These are phyloP conservation scores for Leccinum pellstonianum DNA, from an alignment of 768 basidiomycete species.

Conservation along the genomic window DNA sequence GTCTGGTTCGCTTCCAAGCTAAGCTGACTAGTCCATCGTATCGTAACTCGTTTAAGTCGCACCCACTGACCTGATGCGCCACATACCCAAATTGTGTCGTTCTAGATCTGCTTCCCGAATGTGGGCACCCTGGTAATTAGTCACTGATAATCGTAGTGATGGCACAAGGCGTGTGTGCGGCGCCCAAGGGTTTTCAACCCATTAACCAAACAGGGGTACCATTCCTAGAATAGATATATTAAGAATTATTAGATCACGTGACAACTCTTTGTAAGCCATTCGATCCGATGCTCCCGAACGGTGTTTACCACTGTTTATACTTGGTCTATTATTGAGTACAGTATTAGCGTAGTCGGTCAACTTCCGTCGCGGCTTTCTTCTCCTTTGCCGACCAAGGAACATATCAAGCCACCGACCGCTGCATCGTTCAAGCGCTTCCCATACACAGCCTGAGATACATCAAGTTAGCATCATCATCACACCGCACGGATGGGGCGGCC, in stretches of 20 bases:
- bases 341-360: background rate
- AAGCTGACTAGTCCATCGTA: background rate
- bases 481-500: slow-evolving; percentile 6
- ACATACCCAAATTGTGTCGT: background rate
- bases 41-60: slow-evolving; percentile 4
- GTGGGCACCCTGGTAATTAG: slow-evolving; percentile 1
- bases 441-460: background rate
- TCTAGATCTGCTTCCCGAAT: slow-evolving; percentile 7
- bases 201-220: slow-evolving; percentile 7
- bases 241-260: background rate
- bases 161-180: slow-evolving; percentile 7
- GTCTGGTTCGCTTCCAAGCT: slow-evolving; percentile 10
- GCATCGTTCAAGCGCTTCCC: background rate
- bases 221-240: background rate
- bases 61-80: slow-evolving; percentile 15
- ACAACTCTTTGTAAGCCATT: background rate
- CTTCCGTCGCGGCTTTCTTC: background rate
- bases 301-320: background rate
- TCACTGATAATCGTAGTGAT: slow-evolving; percentile 14
- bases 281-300: background rate
- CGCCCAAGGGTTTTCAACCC: background rate
- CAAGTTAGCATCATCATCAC: background rate
- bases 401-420: background rate
- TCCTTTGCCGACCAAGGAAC: background rate
- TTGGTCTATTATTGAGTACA: background rate